These are phyloP conservation scores for Xylaria curta DNA, from an alignment of 495 filamentous ascomycete species.

Conservation along the genomic window DNA sequence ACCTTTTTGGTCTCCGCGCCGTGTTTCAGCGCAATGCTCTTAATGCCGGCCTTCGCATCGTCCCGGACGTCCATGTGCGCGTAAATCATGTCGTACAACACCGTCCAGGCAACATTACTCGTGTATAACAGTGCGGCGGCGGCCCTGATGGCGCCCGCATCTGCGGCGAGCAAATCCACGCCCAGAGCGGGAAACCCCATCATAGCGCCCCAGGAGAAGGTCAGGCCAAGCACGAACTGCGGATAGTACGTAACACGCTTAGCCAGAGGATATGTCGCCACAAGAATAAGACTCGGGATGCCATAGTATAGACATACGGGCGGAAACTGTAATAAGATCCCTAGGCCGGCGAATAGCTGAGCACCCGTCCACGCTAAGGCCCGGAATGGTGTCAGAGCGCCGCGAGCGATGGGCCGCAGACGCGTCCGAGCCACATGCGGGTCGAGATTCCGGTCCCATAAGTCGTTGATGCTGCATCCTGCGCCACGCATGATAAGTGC, in stretches of 20 bases:
- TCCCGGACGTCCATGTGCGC: slow-evolving; percentile 98
- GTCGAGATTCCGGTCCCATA: slow-evolving; percentile 95
- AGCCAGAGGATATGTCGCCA: slow-evolving; percentile 85
- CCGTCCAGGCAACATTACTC: slow-evolving; percentile 91
- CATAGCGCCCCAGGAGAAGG: slow-evolving; percentile 96
- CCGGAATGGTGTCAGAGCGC: slow-evolving; percentile 75
- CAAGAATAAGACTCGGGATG: slow-evolving; percentile 81
- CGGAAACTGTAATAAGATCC: slow-evolving; percentile 85
- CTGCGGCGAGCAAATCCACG: slow-evolving; percentile 74
- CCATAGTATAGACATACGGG: slow-evolving; percentile 83
- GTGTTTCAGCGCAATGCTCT: slow-evolving; percentile 90
- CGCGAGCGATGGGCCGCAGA: slow-evolving; percentile 85
- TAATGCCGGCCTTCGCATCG: slow-evolving; percentile 90
- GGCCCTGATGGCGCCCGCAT: slow-evolving; percentile 65
- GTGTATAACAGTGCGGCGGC: slow-evolving; percentile 78
- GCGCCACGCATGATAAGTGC: slow-evolving; percentile 96
- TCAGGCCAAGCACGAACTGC: slow-evolving; percentile 87
- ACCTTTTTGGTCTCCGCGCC: slow-evolving; percentile 87
- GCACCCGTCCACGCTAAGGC: slow-evolving; percentile 82
- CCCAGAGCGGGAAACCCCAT: slow-evolving; percentile 96
- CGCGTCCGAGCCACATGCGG: slow-evolving; percentile 86
- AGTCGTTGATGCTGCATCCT: slow-evolving; percentile 97
- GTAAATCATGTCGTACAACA: slow-evolving; percentile 98
- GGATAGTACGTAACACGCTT: slow-evolving; percentile 96
- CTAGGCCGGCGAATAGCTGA: slow-evolving; percentile 82